These are phyloP conservation scores for Oxalis stricta DNA, from an alignment of 441 rosid genomes.

Conservation along the genomic window DNA sequence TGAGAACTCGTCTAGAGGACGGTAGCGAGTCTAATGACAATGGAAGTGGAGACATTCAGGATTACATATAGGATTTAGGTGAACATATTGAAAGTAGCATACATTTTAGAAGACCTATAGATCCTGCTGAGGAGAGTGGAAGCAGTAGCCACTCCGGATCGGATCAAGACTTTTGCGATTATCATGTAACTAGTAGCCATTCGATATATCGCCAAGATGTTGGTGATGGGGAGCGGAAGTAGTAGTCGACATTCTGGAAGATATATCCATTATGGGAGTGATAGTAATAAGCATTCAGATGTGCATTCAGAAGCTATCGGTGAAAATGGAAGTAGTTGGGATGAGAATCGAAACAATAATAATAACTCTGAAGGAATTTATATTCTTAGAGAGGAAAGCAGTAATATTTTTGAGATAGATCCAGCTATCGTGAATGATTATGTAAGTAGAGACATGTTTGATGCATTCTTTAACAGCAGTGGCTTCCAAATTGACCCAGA, in stretches of 20 bases:
- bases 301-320: too few relatives aligned
- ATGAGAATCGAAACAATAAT: too few relatives aligned
- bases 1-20: neutral
- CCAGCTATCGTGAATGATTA: neutral
- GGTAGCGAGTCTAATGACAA: slow-evolving; percentile 4
- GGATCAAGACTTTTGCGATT: neutral
- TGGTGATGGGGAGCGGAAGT: too few relatives aligned
- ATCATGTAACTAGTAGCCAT: too few relatives aligned
- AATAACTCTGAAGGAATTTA: neutral
- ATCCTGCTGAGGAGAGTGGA: neutral
- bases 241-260: too few relatives aligned
- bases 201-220: too few relatives aligned
- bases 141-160: neutral
- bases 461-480: slow-evolving; percentile 1
- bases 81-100: neutral
- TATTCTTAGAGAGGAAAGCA: neutral
- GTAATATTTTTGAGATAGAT: neutral
- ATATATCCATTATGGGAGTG: neutral
- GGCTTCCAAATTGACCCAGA: slow-evolving; percentile 1
- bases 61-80: neutral
- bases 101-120: neutral
- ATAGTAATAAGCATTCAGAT: neutral
- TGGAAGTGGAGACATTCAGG: slow-evolving; percentile 1
- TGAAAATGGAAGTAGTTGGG: neutral
- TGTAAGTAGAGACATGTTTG: neutral